Conservation (phyloP, 148 eudicot species). For the Nepenthes gracilis region DNA sequence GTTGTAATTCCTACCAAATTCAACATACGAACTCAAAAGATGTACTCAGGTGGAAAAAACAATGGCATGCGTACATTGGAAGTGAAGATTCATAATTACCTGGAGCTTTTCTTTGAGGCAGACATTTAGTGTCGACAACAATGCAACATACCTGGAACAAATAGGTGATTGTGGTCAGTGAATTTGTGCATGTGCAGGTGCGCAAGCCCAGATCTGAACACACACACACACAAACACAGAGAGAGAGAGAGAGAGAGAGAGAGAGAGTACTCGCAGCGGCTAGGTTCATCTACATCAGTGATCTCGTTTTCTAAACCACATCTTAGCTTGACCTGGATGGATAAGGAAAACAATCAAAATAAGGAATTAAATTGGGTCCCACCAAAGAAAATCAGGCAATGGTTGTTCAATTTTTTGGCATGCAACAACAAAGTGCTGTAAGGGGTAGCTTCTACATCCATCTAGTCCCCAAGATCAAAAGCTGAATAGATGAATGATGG, state of each 20-base stretch:
- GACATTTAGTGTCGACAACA: slow-evolving; percentile 69
- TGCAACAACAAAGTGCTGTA: too few species aligned
- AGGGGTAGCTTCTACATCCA: too few species aligned
- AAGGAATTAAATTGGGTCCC: background rate
- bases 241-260: background rate
- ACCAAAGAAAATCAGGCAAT: background rate
- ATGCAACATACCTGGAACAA: slow-evolving; percentile 60
- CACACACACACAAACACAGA: too few species aligned
- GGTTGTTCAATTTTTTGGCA: too few species aligned
- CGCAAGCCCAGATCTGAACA: too few species aligned
- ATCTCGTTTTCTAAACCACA: slow-evolving; percentile 86
- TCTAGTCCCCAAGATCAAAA: too few species aligned
- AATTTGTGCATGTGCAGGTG: too few species aligned
- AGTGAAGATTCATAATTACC: slow-evolving; percentile 27
- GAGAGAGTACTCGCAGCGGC: slow-evolving; percentile 92
- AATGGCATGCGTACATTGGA: background rate
- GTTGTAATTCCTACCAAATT: slow-evolving; percentile 63
- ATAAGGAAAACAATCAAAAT: background rate
- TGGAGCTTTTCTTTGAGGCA: slow-evolving; percentile 73
- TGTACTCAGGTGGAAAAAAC: background rate
- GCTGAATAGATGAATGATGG: too few species aligned
- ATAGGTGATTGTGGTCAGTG: background rate
- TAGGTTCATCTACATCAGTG: slow-evolving; percentile 88
- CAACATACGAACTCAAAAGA: background rate
- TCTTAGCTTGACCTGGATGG: slow-evolving; percentile 69